phyloP scores from a whole-genome alignment of 257 asterid species.

The Gentiana straminea region DNA sequence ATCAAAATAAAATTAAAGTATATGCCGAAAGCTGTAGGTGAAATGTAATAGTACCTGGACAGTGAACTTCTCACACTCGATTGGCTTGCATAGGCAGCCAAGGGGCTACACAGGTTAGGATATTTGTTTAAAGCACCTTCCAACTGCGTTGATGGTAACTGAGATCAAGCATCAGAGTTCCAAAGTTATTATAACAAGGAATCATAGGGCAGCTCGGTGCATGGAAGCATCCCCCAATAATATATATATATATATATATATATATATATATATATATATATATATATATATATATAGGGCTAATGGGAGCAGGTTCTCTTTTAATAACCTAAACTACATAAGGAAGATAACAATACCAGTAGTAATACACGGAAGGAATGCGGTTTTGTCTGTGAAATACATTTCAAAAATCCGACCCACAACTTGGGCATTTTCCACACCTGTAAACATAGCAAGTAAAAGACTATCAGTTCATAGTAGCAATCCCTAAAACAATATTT shows the following conservation, averaged over 20 bases:
- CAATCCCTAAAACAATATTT: neutral
- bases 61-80: slow-evolving; percentile 44
- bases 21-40: no score
- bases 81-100: slow-evolving; percentile 53
- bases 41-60: slow-evolving; percentile 42
- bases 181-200: no score
- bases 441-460: slow-evolving; percentile 29
- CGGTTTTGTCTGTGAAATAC: slow-evolving; percentile 91
- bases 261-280: no score
- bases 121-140: slow-evolving; percentile 85
- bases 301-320: no score
- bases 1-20: no score
- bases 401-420: slow-evolving; percentile 93
- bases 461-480: slow-evolving; percentile 1
- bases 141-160: slow-evolving; percentile 94
- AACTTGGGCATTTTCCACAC: slow-evolving; percentile 95
- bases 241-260: no score
- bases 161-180: slow-evolving; percentile 24
- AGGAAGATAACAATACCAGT: slow-evolving; percentile 38
- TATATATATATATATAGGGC: no score
- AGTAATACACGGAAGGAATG: slow-evolving; percentile 80
- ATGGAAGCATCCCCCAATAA: no score
- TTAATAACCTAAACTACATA: no score
- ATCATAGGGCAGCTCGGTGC: no score
- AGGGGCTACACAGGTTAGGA: slow-evolving; percentile 68